Conservation (phyloP, 2,329 filamentous ascomycete genomes). For the Colletotrichum melonis region DNA sequence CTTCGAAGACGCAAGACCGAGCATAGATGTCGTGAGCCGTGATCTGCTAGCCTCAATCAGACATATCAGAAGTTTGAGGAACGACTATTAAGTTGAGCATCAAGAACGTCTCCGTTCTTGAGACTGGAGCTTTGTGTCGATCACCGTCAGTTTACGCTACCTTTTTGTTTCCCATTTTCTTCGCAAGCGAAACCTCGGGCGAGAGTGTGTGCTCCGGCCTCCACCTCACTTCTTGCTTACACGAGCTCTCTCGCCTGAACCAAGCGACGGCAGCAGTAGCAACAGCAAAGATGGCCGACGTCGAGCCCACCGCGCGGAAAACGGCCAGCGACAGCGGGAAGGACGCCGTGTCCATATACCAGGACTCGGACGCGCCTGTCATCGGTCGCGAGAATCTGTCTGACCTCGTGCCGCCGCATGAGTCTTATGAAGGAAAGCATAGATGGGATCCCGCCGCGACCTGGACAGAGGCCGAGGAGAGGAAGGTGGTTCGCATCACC, state of each 20-base stretch:
- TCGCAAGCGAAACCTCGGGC: background rate
- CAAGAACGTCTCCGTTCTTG: background rate
- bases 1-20: constrained; percentile 35
- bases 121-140: background rate
- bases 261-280: constrained; percentile 11
- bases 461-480: constrained; percentile 69
- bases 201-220: background rate
- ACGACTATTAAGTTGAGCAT: constrained; percentile 30
- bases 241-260: background rate
- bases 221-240: background rate
- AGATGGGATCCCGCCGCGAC: constrained; percentile 67
- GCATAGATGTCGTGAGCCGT: constrained; percentile 33
- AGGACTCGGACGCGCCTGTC: constrained; percentile 42
- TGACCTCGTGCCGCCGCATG: constrained; percentile 54
- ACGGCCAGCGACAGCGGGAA: constrained; percentile 37
- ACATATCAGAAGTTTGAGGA: constrained; percentile 20
- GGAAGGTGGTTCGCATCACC: constrained; percentile 61
- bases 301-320: constrained; percentile 40
- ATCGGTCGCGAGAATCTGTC: constrained; percentile 53
- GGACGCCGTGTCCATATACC: constrained; percentile 36
- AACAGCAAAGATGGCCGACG: constrained; percentile 42
- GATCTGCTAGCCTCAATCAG: constrained; percentile 28
- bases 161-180: background rate
- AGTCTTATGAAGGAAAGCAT: constrained; percentile 67
- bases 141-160: constrained; percentile 4